Conservation (phyloP, 2,329 filamentous ascomycete species). For the Graphiopsis chlorocephala region DNA sequence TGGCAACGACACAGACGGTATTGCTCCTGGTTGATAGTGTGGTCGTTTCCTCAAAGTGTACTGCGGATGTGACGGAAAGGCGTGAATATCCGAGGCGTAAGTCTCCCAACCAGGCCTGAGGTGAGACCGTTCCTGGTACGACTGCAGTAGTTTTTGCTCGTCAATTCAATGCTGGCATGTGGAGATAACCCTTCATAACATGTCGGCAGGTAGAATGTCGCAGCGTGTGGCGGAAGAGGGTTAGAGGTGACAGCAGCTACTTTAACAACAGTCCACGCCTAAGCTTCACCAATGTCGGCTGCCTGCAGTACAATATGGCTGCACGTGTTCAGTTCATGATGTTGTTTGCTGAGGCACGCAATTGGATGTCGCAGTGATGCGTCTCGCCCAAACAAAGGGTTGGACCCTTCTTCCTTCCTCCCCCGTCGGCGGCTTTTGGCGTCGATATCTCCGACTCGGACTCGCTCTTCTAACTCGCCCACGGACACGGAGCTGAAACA, state of each 20-base stretch:
- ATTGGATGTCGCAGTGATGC: neutral
- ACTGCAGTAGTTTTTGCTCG: neutral
- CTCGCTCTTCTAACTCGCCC: neutral
- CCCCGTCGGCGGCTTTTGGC: neutral
- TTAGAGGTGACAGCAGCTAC: neutral
- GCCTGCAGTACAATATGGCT: neutral
- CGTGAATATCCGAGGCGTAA: neutral
- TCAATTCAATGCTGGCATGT: neutral
- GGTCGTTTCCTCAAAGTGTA: neutral
- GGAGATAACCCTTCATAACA: neutral
- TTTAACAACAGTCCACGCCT: neutral
- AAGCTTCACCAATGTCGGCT: neutral
- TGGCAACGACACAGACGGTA: constrained; percentile 15
- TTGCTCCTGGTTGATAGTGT: neutral
- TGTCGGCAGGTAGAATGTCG: neutral
- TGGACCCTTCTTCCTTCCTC: neutral
- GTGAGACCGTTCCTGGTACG: neutral
- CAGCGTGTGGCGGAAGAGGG: too few species aligned
- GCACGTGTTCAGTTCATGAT: too few species aligned
- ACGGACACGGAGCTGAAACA: neutral
- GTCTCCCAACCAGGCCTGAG: neutral
- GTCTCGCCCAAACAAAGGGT: neutral
- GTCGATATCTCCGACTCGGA: neutral
- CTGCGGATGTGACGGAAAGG: neutral
- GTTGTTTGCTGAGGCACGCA: neutral